These are phyloP conservation scores for Aspergillus tanneri DNA, from an alignment of 2,329 filamentous ascomycete genomes.

Conservation along the genomic window DNA sequence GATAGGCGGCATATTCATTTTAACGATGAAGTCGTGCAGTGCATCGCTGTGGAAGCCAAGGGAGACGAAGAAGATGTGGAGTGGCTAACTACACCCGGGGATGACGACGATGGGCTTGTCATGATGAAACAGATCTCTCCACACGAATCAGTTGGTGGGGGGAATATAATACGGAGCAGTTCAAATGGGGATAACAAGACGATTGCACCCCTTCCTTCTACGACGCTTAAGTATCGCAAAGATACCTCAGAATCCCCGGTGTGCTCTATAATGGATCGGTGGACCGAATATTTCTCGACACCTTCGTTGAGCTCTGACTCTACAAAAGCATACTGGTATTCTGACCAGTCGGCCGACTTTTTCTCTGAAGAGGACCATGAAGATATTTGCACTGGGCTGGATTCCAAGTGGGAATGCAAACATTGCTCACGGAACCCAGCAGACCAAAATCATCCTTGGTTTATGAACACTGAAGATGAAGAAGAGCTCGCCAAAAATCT, in stretches of 20 bases:
- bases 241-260: slow-evolving; percentile 65
- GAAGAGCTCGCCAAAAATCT: slow-evolving; percentile 62
- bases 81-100: slow-evolving; percentile 39
- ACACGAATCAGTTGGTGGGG: slow-evolving; percentile 50
- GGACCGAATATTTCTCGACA: slow-evolving; percentile 45
- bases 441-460: slow-evolving; percentile 31
- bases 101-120: slow-evolving; percentile 70
- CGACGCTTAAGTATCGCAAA: slow-evolving; percentile 78
- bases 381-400: slow-evolving; percentile 54
- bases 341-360: slow-evolving; percentile 64
- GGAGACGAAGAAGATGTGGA: slow-evolving; percentile 63
- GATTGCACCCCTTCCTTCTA: slow-evolving; percentile 83
- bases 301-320: slow-evolving; percentile 65
- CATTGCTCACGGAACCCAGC: slow-evolving; percentile 15
- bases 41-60: slow-evolving; percentile 88
- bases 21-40: slow-evolving; percentile 92
- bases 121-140: slow-evolving; percentile 72
- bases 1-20: slow-evolving; percentile 88
- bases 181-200: slow-evolving; percentile 70
- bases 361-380: slow-evolving; percentile 62
- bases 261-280: slow-evolving; percentile 31
- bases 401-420: slow-evolving; percentile 46
- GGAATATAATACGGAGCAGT: slow-evolving; percentile 57
- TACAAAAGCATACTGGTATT: slow-evolving; percentile 75
- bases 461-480: slow-evolving; percentile 44